Base-by-base conservation (phyloP, 1,284 basidiomycete genomes). In the Ustilago curta region DNA sequence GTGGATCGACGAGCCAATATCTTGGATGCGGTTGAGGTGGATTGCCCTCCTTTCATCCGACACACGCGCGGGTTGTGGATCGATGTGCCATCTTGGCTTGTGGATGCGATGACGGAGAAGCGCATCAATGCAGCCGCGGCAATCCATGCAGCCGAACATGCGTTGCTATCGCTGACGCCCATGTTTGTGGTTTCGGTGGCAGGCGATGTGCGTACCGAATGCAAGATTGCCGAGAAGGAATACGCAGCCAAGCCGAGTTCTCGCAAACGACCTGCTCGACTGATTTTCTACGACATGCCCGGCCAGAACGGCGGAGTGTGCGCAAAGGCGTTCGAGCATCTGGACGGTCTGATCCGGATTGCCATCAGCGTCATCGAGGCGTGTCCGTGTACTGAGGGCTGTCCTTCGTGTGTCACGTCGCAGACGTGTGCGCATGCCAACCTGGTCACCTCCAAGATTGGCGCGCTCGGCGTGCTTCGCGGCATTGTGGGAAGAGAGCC, bases 81-180 rank as follows among this genome's bases (percentile, higher is more conserved):
- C 27, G 93, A 96, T 80, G 87, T 95, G 1, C 92, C 93, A 0
- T 12, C 87, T 87, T 49, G 85, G 91, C 55, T 86, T 85, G 37
- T 86, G 90, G 52, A 88, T 18, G 82, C 83, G 42, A 72, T 96
- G 81, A 86, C 86, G 5, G 79, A 84, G 21, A 90, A 91, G 70
- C 87, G 86, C 7, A 88, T 93, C 61, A 90, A 89, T 62, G 88
- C 89, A 0, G 90, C 91, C 0, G 92, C 90, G 63, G 92, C 91
- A 0, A 93, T 95, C 54, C 94, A 95, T 80, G 90, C 92, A 2
- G 92, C 93, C 1, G 88, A 91, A 70, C 94, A 96, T 81, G 93
- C 93, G 0, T 88, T 95, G 72, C 85, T 95, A 66, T 93, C 93
- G 50, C 78, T 87, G 31, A 86, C 87, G 9, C 86, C 87, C 66